Base-by-base conservation (phyloP, 306 rosid species). In the Begonia peltatifolia region DNA sequence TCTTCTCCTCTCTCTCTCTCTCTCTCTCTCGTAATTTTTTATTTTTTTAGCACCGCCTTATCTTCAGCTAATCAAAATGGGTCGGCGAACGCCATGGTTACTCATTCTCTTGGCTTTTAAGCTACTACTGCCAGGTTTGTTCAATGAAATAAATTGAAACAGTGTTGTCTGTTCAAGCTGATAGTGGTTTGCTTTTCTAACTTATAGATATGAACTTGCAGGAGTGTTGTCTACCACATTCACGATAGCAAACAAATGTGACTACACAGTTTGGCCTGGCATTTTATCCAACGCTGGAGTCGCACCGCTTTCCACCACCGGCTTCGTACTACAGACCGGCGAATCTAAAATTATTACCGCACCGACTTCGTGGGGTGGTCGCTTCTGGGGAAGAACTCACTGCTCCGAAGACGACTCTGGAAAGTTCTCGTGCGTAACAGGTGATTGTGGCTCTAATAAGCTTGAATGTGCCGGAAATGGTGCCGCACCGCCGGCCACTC, bases 191-290 rank as follows among this genome's bases (percentile, higher is more conserved):
- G 38, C 8, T 30, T 5, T 30, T 30, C 38, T 30, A 7, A 30
- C 38, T 30, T 30, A 30, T 30, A 1, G 38, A 30, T 1, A 30
- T 30, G 38, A 30, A 1, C 18, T 38, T 47, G 22, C 83, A 87
- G 93, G 75, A 41, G 93, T 56, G 7, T 11, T 58, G 22, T 78
- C 95, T 46, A 89, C 77, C 3, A 79, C 83, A 6, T 89, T 89
- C 74, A 79, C 88, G 12, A 2, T 89, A 2, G 41, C 76, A 7
- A 89, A 89, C 89, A 82, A 84, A 66, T 89, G 97, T 74, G 93
- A 68, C 6, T 63, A 83, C 61, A 74, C 93, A 0, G 93, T 89
- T 4, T 89, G 97, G 97, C 97, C 95, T 0, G 97, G 97, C 55
- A 71, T 82, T 70, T 80, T 84, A 5, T 61, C 97, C 3, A 89